Conservation (phyloP, 202 grass and related monocot genomes). For the Setaria italica region DNA sequence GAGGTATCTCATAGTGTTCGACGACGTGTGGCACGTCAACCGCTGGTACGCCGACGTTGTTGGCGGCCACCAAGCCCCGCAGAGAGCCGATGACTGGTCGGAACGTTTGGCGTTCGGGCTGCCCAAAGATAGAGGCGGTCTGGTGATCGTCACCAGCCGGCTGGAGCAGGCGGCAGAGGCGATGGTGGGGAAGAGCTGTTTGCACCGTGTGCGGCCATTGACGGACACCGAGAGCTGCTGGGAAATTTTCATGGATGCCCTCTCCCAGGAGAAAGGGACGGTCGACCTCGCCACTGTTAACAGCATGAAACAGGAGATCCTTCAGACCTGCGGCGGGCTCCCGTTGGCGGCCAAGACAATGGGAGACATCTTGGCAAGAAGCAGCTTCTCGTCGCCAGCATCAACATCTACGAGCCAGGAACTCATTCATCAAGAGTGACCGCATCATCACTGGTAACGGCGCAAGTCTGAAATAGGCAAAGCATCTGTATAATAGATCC, state of each 20-base stretch:
- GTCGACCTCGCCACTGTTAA: conserved; percentile 18
- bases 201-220: conserved; percentile 36
- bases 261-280: conserved; percentile 2
- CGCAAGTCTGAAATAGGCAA: conserved; percentile 30
- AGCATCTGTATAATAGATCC: background rate
- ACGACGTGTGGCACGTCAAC: conserved; percentile 56
- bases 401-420: conserved; percentile 47
- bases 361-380: conserved; percentile 46
- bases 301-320: conserved; percentile 49
- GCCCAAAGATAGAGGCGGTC: conserved; percentile 52
- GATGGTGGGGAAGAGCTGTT: conserved; percentile 47
- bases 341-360: conserved; percentile 46
- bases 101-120: conserved; percentile 41
- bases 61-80: background rate
- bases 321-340: conserved; percentile 46
- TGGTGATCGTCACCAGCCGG: conserved; percentile 58
- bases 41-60: conserved; percentile 46
- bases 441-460: background rate
- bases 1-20: conserved; percentile 52
- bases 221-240: conserved; percentile 46
- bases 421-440: conserved; percentile 34
- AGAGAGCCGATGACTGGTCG: background rate
- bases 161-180: conserved; percentile 44
- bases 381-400: conserved; percentile 21
- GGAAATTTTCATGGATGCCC: conserved; percentile 52